Evolutionary conservation across 805 yeast genomes (phyloP).

Genomic region (Candida tammaniensis): DNA sequence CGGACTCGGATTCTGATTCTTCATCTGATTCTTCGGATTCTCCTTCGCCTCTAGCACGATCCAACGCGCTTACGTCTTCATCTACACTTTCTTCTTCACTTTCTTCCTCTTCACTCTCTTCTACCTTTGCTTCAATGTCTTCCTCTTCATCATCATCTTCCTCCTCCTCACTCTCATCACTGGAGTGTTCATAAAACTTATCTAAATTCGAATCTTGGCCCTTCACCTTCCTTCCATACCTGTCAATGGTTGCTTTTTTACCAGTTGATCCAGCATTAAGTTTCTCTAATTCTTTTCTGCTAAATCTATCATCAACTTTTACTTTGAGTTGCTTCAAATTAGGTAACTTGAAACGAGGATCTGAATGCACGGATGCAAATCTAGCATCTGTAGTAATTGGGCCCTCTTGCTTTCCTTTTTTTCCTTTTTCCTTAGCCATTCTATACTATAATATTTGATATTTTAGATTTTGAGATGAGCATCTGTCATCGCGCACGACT

Average conservation of each 20-base stretch:
- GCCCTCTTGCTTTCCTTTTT: conserved; percentile 8
- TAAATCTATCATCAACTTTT: conserved; percentile 81
- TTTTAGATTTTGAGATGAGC: conserved; percentile 10
- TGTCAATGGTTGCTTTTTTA: conserved; percentile 71
- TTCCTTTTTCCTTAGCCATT: conserved; percentile 12
- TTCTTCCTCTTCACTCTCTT: conserved; percentile 25
- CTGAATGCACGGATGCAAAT: conserved; percentile 74
- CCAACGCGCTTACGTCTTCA: conserved; percentile 24
- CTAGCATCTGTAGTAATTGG: conserved; percentile 65
- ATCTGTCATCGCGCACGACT: conserved; percentile 2
- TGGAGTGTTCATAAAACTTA: conserved; percentile 51
- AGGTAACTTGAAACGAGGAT: conserved; percentile 84
- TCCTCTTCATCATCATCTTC: conserved; percentile 21
- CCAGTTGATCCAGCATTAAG: conserved; percentile 41
- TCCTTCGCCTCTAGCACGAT: conserved; percentile 61
- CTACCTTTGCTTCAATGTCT: conserved; percentile 20
- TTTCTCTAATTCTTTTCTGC: conserved; percentile 58
- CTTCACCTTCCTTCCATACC: conserved; percentile 74
- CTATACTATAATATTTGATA: too few species aligned
- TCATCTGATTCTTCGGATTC: conserved; percentile 1
- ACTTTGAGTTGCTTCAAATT: conserved; percentile 67
- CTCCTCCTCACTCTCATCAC: conserved; percentile 20
- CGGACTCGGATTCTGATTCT: conserved; percentile 14
- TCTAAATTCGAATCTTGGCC: conserved; percentile 56
- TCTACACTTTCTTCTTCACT: conserved; percentile 15